phyloP scores from a whole-genome alignment of 2,329 filamentous ascomycete genomes.

The Ceratocystis huliohia region DNA sequence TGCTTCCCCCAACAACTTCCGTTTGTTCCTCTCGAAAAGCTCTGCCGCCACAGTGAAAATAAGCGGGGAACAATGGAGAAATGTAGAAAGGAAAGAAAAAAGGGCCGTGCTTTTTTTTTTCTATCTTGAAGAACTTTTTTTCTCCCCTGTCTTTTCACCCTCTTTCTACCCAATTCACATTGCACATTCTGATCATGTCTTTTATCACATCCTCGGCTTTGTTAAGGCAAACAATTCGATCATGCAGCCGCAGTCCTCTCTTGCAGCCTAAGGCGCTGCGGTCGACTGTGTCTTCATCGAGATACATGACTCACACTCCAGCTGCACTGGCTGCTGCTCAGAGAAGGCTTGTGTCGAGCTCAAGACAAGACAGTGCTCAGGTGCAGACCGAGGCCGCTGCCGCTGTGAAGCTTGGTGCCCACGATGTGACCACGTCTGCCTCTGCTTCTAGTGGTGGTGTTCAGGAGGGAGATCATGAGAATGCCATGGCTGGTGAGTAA shows the following conservation, averaged over 20 bases:
- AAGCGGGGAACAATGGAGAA: conserved; percentile 7
- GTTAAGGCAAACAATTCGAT: conserved; percentile 55
- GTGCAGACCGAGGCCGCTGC: conserved; percentile 71
- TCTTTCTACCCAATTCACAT: conserved; percentile 7
- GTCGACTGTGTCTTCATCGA: conserved; percentile 20
- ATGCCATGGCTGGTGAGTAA: conserved; percentile 19
- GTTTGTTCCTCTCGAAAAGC: neutral
- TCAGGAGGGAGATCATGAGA: conserved; percentile 18
- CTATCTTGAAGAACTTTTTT: conserved; percentile 16
- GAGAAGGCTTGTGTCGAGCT: conserved; percentile 70
- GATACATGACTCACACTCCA: conserved; percentile 6
- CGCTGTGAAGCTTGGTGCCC: conserved; percentile 75
- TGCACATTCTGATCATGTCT: conserved; percentile 37
- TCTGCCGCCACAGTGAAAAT: conserved; percentile 12
- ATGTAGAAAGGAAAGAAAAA: conserved; percentile 11
- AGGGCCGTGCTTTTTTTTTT: conserved; percentile 18
- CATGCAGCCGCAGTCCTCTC: conserved; percentile 35
- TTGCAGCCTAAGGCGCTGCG: conserved; percentile 24
- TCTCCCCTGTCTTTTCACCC: conserved; percentile 6
- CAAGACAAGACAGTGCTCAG: conserved; percentile 65
- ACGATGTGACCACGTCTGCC: conserved; percentile 34
- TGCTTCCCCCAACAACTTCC: neutral
- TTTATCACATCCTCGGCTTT: conserved; percentile 54
- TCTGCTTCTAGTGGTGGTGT: conserved; percentile 11
- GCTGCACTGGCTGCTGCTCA: conserved; percentile 8